Conservation (phyloP, 441 rosid species). For the Kokia cookei region DNA sequence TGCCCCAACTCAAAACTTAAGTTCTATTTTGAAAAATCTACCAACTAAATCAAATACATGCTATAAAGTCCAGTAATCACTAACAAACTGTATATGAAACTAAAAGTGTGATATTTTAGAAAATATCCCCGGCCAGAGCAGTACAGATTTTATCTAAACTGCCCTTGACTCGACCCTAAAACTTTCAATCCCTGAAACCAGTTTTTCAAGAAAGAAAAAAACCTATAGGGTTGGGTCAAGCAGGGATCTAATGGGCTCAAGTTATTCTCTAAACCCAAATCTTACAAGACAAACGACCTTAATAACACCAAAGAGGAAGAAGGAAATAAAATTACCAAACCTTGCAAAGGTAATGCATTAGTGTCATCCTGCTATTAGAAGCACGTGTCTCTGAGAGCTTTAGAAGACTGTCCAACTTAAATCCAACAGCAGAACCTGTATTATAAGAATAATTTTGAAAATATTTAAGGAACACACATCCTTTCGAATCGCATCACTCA, state of each 20-base stretch:
- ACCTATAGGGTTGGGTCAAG: too few species aligned
- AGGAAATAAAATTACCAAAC: conserved; percentile 24
- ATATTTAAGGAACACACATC: not conserved
- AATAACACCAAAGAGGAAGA: not conserved
- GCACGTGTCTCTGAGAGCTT: conserved; percentile 94
- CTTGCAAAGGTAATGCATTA: conserved; percentile 98
- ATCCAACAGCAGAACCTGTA: conserved; percentile 95
- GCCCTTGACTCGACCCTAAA: too few species aligned
- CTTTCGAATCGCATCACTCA: not conserved
- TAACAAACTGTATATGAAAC: not conserved
- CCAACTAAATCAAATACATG: not conserved
- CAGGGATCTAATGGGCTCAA: too few species aligned
- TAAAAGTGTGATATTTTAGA: not conserved
- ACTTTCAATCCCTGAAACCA: too few species aligned
- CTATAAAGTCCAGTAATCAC: not conserved
- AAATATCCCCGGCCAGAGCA: too few species aligned
- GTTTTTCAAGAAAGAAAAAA: too few species aligned
- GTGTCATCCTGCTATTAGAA: conserved; percentile 85
- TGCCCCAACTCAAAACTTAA: too few species aligned
- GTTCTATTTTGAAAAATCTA: not conserved
- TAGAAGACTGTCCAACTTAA: conserved; percentile 93
- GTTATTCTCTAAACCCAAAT: not conserved
- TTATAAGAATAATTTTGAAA: conserved; percentile 16
- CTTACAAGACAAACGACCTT: not conserved
- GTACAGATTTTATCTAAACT: too few species aligned